Conservation (phyloP, 1,284 basidiomycete genomes). For the Athelia psychrophila region DNA sequence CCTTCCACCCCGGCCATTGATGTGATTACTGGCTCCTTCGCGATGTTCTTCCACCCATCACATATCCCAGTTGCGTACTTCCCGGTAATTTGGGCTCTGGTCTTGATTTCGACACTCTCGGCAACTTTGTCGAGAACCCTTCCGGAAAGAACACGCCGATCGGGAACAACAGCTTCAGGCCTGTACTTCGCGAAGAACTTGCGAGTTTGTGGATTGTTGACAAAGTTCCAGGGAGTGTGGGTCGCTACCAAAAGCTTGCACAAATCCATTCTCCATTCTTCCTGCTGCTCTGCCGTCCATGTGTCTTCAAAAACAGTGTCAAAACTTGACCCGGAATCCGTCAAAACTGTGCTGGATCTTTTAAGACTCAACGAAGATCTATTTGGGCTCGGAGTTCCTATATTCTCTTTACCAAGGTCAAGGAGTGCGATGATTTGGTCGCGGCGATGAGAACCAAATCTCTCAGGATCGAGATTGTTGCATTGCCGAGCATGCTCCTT, state of each 20-base stretch:
- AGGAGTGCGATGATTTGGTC: no score
- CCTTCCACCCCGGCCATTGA: slow-evolving; percentile 11
- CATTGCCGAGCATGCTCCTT: no score
- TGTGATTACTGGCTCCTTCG: slow-evolving; percentile 5
- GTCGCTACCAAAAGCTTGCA: slow-evolving; percentile 19
- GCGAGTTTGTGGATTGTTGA: slow-evolving; percentile 16
- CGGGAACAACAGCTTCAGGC: slow-evolving; percentile 18
- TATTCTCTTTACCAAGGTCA: no score
- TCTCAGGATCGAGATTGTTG: no score
- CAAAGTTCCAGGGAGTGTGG: slow-evolving; percentile 17
- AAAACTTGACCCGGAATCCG: no score
- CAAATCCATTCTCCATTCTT: slow-evolving; percentile 13
- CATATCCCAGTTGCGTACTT: slow-evolving; percentile 12
- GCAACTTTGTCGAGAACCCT: slow-evolving; percentile 13
- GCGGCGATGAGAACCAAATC: no score
- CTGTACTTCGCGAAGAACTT: slow-evolving; percentile 22
- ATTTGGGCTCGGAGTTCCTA: no score
- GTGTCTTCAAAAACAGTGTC: background rate
- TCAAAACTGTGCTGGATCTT: no score
- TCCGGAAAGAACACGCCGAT: slow-evolving; percentile 17
- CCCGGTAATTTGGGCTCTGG: slow-evolving; percentile 3
- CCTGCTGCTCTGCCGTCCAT: slow-evolving; percentile 3
- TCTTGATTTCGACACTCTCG: slow-evolving; percentile 4
- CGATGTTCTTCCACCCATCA: slow-evolving; percentile 11
- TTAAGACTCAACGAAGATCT: no score